These are phyloP conservation scores for Ammopiptanthus mongolicus DNA, from an alignment of 306 rosid genomes.

Conservation along the genomic window DNA sequence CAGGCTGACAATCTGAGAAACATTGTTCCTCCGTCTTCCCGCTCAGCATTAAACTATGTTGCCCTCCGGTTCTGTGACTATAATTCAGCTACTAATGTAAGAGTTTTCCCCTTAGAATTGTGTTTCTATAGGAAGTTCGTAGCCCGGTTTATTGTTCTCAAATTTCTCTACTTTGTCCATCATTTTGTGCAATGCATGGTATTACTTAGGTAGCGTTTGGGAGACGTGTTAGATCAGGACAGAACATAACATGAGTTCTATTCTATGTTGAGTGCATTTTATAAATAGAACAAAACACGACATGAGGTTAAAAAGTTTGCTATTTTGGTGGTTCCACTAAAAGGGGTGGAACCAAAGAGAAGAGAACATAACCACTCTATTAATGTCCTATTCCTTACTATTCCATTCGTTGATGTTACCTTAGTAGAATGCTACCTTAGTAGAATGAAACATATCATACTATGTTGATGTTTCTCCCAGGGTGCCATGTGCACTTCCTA, in stretches of 20 bases:
- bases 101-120: slow-evolving; percentile 18
- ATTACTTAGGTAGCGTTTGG: too few species aligned
- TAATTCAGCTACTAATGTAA: slow-evolving; percentile 48
- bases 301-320: too few species aligned
- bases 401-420: not conserved
- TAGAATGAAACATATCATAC: not conserved
- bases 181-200: not conserved
- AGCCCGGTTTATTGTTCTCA: slow-evolving; percentile 4
- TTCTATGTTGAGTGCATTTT: too few species aligned
- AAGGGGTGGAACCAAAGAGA: too few species aligned
- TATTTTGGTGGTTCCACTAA: too few species aligned
- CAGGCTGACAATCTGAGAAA: slow-evolving; percentile 77
- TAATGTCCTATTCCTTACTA: not conserved
- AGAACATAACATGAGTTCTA: too few species aligned
- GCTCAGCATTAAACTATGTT: slow-evolving; percentile 75
- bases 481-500: not conserved
- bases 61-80: slow-evolving; percentile 74
- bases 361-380: too few species aligned
- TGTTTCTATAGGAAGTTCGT: slow-evolving; percentile 9
- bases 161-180: not conserved
- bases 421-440: too few species aligned
- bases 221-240: too few species aligned
- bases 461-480: not conserved
- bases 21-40: slow-evolving; percentile 82
- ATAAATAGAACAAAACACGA: too few species aligned